Evolutionary conservation across 2,329 filamentous ascomycete species (phyloP).

Genomic region (Cryphonectria nitschkei): DNA sequence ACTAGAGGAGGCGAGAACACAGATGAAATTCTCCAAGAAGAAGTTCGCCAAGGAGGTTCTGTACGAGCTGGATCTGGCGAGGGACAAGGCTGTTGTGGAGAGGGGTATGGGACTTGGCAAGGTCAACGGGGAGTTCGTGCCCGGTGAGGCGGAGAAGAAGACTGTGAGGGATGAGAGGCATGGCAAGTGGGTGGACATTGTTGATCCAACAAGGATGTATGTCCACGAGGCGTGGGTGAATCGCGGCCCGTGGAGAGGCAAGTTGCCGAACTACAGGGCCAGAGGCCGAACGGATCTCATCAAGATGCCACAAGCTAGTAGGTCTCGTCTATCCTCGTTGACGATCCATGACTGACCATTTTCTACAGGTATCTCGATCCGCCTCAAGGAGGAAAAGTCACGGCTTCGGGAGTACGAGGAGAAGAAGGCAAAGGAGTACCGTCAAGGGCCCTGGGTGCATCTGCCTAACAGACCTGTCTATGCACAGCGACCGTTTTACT

Average conservation of each 20-base stretch:
- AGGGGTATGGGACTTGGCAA: constrained; percentile 80
- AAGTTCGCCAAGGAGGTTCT: constrained; percentile 81
- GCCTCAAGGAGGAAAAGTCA: constrained; percentile 94
- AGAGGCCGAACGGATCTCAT: constrained; percentile 72
- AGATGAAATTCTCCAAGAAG: constrained; percentile 97
- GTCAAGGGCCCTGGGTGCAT: constrained; percentile 82
- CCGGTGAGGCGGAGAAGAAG: constrained; percentile 52
- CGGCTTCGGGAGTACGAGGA: constrained; percentile 80
- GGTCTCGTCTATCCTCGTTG: constrained; percentile 42
- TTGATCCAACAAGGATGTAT: constrained; percentile 82
- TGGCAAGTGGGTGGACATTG: constrained; percentile 71
- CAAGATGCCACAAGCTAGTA: constrained; percentile 74
- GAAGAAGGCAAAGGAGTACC: constrained; percentile 72
- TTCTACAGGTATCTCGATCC: constrained; percentile 70
- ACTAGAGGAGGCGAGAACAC: constrained; percentile 88
- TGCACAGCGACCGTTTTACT: constrained; percentile 85
- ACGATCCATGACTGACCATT: constrained; percentile 12
- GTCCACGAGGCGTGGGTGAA: constrained; percentile 93
- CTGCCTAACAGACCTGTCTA: constrained; percentile 84
- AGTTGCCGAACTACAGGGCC: constrained; percentile 71
- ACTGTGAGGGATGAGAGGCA: constrained; percentile 76
- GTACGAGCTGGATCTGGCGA: constrained; percentile 78
- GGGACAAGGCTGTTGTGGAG: constrained; percentile 77
- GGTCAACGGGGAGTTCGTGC: constrained; percentile 42
- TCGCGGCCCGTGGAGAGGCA: constrained; percentile 65